Percentiles rank a stretch among this genome's conserved stretches.
Evolutionary conservation across 2,329 filamentous ascomycete species (phyloP).

Genomic region (Clonostachys rosea): DNA sequence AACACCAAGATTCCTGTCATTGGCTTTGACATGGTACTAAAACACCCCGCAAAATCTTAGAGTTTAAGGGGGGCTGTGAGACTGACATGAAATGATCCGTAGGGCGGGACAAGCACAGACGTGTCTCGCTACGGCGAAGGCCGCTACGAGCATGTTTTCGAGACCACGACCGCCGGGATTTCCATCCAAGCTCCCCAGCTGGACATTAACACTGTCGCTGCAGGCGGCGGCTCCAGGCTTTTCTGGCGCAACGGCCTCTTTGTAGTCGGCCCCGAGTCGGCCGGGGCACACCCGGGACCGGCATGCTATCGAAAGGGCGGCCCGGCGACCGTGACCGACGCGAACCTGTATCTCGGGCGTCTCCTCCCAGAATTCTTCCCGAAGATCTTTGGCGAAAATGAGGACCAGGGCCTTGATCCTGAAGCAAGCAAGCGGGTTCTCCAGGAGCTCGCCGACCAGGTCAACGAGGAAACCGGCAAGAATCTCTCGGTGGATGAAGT

Average conservation of each 20-base stretch:
- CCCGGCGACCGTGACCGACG: slow-evolving; percentile 88
- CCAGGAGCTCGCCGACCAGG: slow-evolving; percentile 68
- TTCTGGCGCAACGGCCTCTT: slow-evolving; percentile 90
- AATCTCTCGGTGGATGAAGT: slow-evolving; percentile 78
- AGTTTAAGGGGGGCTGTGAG: neutral
- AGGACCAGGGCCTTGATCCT: slow-evolving; percentile 74
- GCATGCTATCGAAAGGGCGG: slow-evolving; percentile 89
- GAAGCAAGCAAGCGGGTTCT: slow-evolving; percentile 73
- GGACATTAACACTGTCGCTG: slow-evolving; percentile 93
- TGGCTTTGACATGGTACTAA: slow-evolving; percentile 77
- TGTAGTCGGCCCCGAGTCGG: slow-evolving; percentile 84
- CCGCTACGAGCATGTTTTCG: slow-evolving; percentile 88
- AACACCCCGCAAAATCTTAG: neutral
- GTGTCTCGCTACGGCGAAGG: slow-evolving; percentile 84
- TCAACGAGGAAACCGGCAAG: slow-evolving; percentile 71
- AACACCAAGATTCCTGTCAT: slow-evolving; percentile 81
- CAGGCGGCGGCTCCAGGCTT: slow-evolving; percentile 78
- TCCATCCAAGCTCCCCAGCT: slow-evolving; percentile 89
- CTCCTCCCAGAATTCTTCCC: slow-evolving; percentile 89
- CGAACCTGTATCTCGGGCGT: slow-evolving; percentile 80
- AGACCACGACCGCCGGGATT: slow-evolving; percentile 90
- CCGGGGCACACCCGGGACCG: slow-evolving; percentile 83
- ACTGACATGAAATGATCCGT: neutral
- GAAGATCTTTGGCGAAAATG: slow-evolving; percentile 89
- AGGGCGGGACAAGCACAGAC: slow-evolving; percentile 84